Conservation (phyloP, 2,329 filamentous ascomycete genomes). For the Fusarium sp. region DNA sequence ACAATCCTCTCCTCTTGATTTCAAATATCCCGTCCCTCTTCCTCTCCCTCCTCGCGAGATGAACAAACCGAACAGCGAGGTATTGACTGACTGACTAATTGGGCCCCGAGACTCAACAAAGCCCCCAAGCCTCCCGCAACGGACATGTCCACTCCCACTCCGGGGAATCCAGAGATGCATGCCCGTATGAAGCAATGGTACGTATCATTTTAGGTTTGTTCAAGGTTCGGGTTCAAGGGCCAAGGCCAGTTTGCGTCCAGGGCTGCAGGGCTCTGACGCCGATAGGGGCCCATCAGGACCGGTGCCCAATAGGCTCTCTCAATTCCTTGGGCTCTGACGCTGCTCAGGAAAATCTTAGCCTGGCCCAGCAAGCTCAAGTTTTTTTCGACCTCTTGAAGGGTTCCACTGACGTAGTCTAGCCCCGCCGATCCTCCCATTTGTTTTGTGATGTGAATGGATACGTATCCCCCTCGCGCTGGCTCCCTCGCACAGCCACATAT, state of each 20-base stretch:
- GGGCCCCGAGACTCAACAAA: slow-evolving; percentile 6
- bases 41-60: background rate
- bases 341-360: slow-evolving; percentile 31
- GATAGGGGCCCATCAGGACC: slow-evolving; percentile 16
- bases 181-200: slow-evolving; percentile 2
- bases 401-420: slow-evolving; percentile 40
- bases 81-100: background rate
- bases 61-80: slow-evolving; percentile 9
- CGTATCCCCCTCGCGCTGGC: slow-evolving; percentile 2
- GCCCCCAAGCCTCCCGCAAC: slow-evolving; percentile 15
- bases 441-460: background rate
- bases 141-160: slow-evolving; percentile 23
- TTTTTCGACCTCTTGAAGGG: slow-evolving; percentile 19
- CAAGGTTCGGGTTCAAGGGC: slow-evolving; percentile 10
- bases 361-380: slow-evolving; percentile 26
- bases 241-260: slow-evolving; percentile 20
- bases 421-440: slow-evolving; percentile 29
- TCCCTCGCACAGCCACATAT: slow-evolving; percentile 38
- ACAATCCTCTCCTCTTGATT: slow-evolving; percentile 3
- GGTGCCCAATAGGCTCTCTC: slow-evolving; percentile 28
- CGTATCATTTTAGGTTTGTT: slow-evolving; percentile 13
- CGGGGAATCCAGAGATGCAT: slow-evolving; percentile 8
- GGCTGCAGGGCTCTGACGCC: slow-evolving; percentile 28
- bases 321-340: slow-evolving; percentile 31
- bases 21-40: slow-evolving; percentile 18